Evolutionary conservation across 1,284 basidiomycete species (phyloP), one percentile per base, ranked within the genome.

Genomic region (Laetiporus sulphureus): DNA sequence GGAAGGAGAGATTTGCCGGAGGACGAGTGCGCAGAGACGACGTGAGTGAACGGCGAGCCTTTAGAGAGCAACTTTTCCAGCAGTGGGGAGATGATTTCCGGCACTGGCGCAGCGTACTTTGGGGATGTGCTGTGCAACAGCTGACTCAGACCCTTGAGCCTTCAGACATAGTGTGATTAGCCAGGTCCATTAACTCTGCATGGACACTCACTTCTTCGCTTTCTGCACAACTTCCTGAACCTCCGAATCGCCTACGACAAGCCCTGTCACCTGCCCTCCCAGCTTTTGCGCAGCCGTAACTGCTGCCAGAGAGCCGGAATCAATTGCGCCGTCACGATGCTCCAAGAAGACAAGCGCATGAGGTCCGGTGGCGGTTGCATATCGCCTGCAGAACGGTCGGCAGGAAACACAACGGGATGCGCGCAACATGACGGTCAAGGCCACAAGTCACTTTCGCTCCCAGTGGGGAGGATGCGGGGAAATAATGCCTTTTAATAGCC

Each of bases 271-370:
- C 57, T 89, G 72, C 5, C 89, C 90, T 35, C 91, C 91, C 10
- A 99, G 74, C 54, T 86, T 74, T 50, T 79, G 69, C 1, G 94
- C 94, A 21, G 94, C 94, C 1, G 91, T 91, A 50, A 98, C 66
- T 27, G 95, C 94, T 24, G 86, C 90, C 44, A 96, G 74, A n/a
- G 88, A 86, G 7, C 79, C 82, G 4, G 91, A 76, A 49, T 92
- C 90, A 52, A 98, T 76, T 51, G 76, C 73, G 36, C 91, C 92
- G 40, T 78, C 73, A 45, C 79, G 80, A 63, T 97, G 91, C 65
- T 97, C 95, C 47, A 97, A 70, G 54, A 90, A 87, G 38, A 97
- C 80, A 15, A 97, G 77, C 0, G 91, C 78, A 60, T 84, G 78
- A 0, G 82, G 78, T 16, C 75, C 67, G 1, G 69, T 46, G 20